A percentile compares a stretch with the other conserved stretches of the same genome.
phyloP scores from a whole-genome alignment of 78 protist genomes.

The Anaeramoeba flamelloides region DNA sequence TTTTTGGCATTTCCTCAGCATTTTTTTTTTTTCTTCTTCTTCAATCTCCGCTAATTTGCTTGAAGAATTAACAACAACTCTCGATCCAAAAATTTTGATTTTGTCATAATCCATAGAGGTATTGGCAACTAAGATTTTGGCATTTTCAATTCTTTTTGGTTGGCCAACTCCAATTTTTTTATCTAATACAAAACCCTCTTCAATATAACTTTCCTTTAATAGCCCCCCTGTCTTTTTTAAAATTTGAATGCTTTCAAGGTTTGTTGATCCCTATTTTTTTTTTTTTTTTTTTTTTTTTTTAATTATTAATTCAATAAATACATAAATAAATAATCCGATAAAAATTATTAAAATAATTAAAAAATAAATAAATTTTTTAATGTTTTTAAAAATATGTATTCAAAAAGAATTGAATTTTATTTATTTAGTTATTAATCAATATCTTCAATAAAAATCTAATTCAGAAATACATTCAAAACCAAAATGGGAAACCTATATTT shows the following conservation, averaged over 20 bases:
- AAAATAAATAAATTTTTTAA: too few relatives aligned
- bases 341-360: too few relatives aligned
- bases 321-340: too few relatives aligned
- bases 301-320: too few relatives aligned
- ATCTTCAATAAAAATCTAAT: too few relatives aligned
- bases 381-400: too few relatives aligned
- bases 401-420: too few relatives aligned
- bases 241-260: slow-evolving; percentile 73
- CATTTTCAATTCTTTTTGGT: slow-evolving; percentile 71
- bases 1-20: slow-evolving; percentile 52
- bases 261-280: slow-evolving; percentile 7
- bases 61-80: too few relatives aligned
- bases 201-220: slow-evolving; percentile 72
- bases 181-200: slow-evolving; percentile 88
- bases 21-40: slow-evolving; percentile 66
- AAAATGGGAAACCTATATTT: too few relatives aligned
- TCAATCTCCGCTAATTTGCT: slow-evolving; percentile 87
- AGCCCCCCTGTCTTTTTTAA: slow-evolving; percentile 91
- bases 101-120: slow-evolving; percentile 99
- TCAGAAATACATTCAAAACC: too few relatives aligned
- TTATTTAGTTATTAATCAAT: too few relatives aligned
- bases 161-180: slow-evolving; percentile 90
- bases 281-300: too few relatives aligned
- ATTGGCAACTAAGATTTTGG: slow-evolving; percentile 87
- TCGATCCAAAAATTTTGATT: slow-evolving; percentile 92